These are phyloP conservation scores for Salvia miltiorrhiza DNA, from an alignment of 257 asterid species.

Conservation along the genomic window DNA sequence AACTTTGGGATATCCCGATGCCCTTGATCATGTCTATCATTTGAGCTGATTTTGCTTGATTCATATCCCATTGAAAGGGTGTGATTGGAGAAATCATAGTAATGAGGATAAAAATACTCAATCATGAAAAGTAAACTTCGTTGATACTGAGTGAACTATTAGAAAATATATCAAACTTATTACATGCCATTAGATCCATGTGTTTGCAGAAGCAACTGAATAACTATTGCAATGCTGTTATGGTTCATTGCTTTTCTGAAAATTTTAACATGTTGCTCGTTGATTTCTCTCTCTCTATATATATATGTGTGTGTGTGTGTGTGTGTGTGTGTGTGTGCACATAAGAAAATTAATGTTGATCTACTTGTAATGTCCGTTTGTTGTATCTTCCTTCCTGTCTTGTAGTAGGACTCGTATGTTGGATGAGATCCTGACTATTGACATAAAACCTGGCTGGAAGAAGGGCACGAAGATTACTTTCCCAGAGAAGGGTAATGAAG, in stretches of 20 bases:
- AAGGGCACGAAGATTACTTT: conserved; percentile 94
- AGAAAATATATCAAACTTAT: background rate
- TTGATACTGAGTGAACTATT: background rate
- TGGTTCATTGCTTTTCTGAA: background rate
- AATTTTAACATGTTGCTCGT: background rate
- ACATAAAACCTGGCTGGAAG: conserved; percentile 94
- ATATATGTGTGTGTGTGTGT: too few species aligned
- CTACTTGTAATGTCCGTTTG: conserved; percentile 10
- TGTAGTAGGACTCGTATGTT: conserved; percentile 54
- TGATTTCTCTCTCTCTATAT: background rate
- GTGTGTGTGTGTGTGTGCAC: too few species aligned
- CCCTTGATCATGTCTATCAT: too few species aligned
- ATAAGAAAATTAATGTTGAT: background rate
- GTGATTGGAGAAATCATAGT: too few species aligned
- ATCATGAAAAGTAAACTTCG: too few species aligned
- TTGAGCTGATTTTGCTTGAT: too few species aligned
- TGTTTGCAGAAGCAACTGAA: background rate
- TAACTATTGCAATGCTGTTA: background rate
- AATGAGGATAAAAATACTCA: too few species aligned
- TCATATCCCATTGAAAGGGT: too few species aligned
- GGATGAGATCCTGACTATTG: conserved; percentile 83
- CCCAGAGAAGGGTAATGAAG: conserved; percentile 93
- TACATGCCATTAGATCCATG: background rate
- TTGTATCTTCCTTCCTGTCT: conserved; percentile 17
- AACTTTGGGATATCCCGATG: too few species aligned